A percentile compares a stretch with the other conserved stretches of the same genome.
phyloP scores from a whole-genome alignment of 2,329 filamentous ascomycete species.

The Ophiocordyceps camponoti-saundersi region DNA sequence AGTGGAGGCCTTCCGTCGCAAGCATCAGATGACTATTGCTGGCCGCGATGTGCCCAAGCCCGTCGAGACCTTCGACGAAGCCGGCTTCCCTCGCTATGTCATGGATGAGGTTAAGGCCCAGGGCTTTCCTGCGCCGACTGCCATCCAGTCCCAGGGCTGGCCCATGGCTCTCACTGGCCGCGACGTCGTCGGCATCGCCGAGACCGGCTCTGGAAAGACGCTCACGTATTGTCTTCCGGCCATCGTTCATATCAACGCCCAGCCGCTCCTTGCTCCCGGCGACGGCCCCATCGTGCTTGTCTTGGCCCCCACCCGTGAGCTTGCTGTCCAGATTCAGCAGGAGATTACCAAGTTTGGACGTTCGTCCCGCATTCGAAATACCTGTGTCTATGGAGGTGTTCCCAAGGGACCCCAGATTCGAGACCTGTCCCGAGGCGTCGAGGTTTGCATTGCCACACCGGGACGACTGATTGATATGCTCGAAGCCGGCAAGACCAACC shows the following conservation, averaged over 20 bases:
- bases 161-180: constrained; percentile 97
- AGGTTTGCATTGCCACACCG: constrained; percentile 96
- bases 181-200: constrained; percentile 96
- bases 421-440: constrained; percentile 84
- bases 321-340: constrained; percentile 95
- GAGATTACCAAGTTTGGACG: constrained; percentile 98
- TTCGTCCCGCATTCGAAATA: constrained; percentile 95
- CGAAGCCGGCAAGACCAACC: constrained; percentile 93
- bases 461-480: constrained; percentile 98
- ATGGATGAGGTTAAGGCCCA: constrained; percentile 98
- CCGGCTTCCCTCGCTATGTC: constrained; percentile 90
- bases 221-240: constrained; percentile 94
- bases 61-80: constrained; percentile 94
- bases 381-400: constrained; percentile 97
- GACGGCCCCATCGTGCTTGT: constrained; percentile 95
- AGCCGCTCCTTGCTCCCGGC: constrained; percentile 85
- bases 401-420: constrained; percentile 95
- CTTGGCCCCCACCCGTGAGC: constrained; percentile 88
- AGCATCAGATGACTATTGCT: constrained; percentile 69
- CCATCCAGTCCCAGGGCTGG: constrained; percentile 97
- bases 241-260: constrained; percentile 98
- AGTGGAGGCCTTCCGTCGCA: constrained; percentile 73
- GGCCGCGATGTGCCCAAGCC: constrained; percentile 77
- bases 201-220: constrained; percentile 98
- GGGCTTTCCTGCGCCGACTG: constrained; percentile 82